Base-by-base conservation (phyloP, 2,329 filamentous ascomycete species). In the Clarireedia paspali region DNA sequence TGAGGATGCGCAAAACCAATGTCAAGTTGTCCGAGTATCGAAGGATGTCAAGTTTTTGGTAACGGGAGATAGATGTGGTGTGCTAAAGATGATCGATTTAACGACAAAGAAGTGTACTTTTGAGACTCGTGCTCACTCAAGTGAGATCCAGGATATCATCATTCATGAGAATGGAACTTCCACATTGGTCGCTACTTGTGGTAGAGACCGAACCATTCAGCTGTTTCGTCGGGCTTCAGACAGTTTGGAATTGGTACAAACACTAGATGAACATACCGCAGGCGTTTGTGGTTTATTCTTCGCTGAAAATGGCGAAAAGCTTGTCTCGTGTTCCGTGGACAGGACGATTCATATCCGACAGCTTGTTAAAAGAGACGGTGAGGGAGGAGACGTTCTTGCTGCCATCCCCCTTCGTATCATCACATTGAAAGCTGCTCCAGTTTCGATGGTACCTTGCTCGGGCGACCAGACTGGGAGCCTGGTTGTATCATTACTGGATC, bases 181-280 rank as follows among this genome's bases (percentile, higher is more conserved):
- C 47, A 79, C 83, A 38, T 75, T 96, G 47, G 77, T 97, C 63
- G 92, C 89, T 17, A 91, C 86, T 10, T 91, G 87, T 67, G 89
- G 90, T 38, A 81, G 94, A 62, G 94, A 99, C 71, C 85, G 94
- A 50, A 96, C 88, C n/a, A 82, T 92, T 1, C 94, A 99, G 69
- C 74, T 99, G n/a, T 97, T 96, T 68, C 76, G 77, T 26, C 76
- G 77, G 24, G 72, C 73, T 1, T 75, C 72, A 12, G 79, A 82
- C 2, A 72, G 72, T 2, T 87, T 95, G 70, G 81, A 88, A 57
- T 81, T 96, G 56, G 81, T 96, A 51, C 94, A 99, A 70, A 99
- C 94, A 0, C 81, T 97, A 67, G 84, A 89, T 55, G 92, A 99
- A 63, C 95, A 97, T 70, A 84, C 91, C 30, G 89, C 91, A 23